Evolutionary conservation across 2,329 filamentous ascomycete species (phyloP).

Genomic region (Westerdykella aurantiaca): DNA sequence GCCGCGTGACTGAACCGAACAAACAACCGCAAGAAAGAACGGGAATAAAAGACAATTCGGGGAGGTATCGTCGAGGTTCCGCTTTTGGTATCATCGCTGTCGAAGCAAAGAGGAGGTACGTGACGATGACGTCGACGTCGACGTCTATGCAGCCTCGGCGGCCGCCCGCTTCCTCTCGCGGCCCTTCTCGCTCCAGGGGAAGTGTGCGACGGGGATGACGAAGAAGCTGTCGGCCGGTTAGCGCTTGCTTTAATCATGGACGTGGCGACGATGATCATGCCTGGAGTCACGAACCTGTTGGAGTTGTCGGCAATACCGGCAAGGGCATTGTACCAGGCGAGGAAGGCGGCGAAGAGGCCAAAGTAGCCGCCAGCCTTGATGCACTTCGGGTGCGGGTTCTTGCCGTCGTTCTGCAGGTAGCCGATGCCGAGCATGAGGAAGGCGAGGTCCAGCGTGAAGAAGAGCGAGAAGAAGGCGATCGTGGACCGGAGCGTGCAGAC

Average conservation of each 20-base stretch:
- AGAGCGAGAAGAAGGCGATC: slow-evolving; percentile 52
- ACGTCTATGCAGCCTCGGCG: no score
- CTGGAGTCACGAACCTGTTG: slow-evolving; percentile 40
- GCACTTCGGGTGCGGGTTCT: slow-evolving; percentile 37
- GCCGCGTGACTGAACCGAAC: no score
- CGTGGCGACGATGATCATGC: background rate
- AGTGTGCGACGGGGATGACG: slow-evolving; percentile 84
- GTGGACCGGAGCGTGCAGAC: slow-evolving; percentile 55
- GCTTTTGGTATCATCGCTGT: no score
- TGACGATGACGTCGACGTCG: no score
- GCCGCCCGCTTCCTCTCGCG: slow-evolving; percentile 17
- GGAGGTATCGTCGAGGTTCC: no score
- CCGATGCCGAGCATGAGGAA: slow-evolving; percentile 54
- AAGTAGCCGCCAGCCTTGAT: slow-evolving; percentile 51
- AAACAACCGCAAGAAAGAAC: no score
- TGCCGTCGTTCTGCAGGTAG: slow-evolving; percentile 44
- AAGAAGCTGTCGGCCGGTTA: slow-evolving; percentile 64
- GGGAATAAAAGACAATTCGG: no score
- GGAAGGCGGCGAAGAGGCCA: slow-evolving; percentile 49
- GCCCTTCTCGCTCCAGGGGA: slow-evolving; percentile 70
- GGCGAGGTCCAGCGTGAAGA: slow-evolving; percentile 54
- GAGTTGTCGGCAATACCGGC: slow-evolving; percentile 51
- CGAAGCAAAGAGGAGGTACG: no score
- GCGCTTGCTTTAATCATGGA: background rate
- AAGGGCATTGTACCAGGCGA: slow-evolving; percentile 52